These are phyloP conservation scores for Kondoa subrosea DNA, from an alignment of 768 basidiomycete species.

Conservation along the genomic window DNA sequence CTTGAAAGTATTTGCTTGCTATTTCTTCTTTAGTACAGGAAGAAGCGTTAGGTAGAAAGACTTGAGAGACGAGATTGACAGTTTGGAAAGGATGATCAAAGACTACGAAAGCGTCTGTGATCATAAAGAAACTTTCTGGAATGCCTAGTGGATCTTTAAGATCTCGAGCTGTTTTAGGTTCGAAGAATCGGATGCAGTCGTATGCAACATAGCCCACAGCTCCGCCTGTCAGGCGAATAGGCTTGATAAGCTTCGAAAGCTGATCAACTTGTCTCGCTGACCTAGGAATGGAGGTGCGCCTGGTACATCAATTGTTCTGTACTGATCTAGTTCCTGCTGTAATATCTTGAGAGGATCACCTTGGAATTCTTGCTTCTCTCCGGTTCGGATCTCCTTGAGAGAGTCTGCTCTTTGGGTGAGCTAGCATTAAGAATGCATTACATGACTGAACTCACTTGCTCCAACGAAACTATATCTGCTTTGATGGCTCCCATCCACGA, in stretches of 20 bases:
- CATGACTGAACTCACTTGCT: constrained; percentile 53
- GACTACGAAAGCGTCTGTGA: constrained; percentile 82
- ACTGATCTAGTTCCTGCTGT: constrained; percentile 66
- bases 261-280: constrained; percentile 21
- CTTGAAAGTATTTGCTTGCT: constrained; percentile 15
- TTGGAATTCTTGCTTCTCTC: constrained; percentile 58
- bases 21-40: constrained; percentile 30
- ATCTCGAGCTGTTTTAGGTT: constrained; percentile 53
- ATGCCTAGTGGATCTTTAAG: constrained; percentile 66
- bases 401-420: constrained; percentile 48
- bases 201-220: constrained; percentile 95
- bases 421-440: background rate
- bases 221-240: constrained; percentile 44
- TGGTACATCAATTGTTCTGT: constrained; percentile 79
- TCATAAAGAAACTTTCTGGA: constrained; percentile 92
- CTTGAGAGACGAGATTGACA: constrained; percentile 88
- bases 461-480: constrained; percentile 94
- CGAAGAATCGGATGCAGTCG: constrained; percentile 91
- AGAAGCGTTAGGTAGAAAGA: constrained; percentile 50
- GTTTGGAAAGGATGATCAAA: constrained; percentile 94
- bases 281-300: constrained; percentile 68
- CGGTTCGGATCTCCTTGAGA: constrained; percentile 74
- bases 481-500: constrained; percentile 72
- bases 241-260: background rate
- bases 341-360: constrained; percentile 77